Percentiles rank a stretch among this genome's conserved stretches.
Conservation (phyloP, 2,329 filamentous ascomycete species). For the Plectosphaerella sp. region DNA sequence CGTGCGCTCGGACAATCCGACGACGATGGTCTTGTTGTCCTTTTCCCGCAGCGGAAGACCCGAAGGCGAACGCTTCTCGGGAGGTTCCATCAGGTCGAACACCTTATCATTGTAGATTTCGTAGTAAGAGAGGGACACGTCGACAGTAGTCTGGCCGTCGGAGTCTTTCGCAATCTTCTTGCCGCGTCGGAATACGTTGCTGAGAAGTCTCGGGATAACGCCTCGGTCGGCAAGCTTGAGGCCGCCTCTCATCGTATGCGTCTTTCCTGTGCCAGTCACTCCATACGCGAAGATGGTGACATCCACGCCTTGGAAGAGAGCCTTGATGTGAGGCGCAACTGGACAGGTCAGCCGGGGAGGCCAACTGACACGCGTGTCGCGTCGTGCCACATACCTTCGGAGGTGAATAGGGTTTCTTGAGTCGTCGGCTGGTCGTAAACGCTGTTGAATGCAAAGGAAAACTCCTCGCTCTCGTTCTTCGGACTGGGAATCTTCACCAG, state of each 20-base stretch:
- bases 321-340: slow-evolving; percentile 88
- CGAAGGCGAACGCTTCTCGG: slow-evolving; percentile 77
- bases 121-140: slow-evolving; percentile 82
- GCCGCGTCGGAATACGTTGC: slow-evolving; percentile 77
- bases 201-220: slow-evolving; percentile 81
- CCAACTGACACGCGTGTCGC: slow-evolving; percentile 2
- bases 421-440: slow-evolving; percentile 79
- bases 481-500: slow-evolving; percentile 89
- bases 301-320: slow-evolving; percentile 85
- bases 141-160: slow-evolving; percentile 62
- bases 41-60: slow-evolving; percentile 82
- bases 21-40: slow-evolving; percentile 80
- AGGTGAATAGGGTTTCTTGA: slow-evolving; percentile 84
- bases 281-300: slow-evolving; percentile 91
- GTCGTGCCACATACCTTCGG: slow-evolving; percentile 62
- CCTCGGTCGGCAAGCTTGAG: slow-evolving; percentile 81
- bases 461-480: slow-evolving; percentile 87
- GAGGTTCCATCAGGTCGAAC: slow-evolving; percentile 82
- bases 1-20: slow-evolving; percentile 76
- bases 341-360: background rate
- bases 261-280: slow-evolving; percentile 90
- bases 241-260: slow-evolving; percentile 92
- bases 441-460: slow-evolving; percentile 90
- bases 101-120: slow-evolving; percentile 98
- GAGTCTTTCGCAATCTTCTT: slow-evolving; percentile 83